Conservation (phyloP, 192 early-diverging fungal species). For the Rhizophagus sp. region DNA sequence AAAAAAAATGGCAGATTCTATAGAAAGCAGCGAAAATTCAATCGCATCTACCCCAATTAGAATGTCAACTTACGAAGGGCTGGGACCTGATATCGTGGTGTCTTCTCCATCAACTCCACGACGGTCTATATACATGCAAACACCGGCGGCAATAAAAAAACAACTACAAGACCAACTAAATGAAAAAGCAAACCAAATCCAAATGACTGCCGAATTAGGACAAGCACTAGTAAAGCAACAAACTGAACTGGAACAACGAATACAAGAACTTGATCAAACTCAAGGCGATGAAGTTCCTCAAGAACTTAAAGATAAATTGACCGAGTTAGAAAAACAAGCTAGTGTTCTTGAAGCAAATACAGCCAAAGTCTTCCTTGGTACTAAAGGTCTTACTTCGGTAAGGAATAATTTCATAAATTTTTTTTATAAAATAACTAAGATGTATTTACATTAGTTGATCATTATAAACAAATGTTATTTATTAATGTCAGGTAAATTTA, state of each 20-base stretch:
- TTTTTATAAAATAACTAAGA: not conserved
- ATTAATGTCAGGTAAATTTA: not conserved
- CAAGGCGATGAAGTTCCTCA: slow-evolving; percentile 22
- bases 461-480: not conserved
- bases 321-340: slow-evolving; percentile 13
- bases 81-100: not conserved
- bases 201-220: slow-evolving; percentile 22
- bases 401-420: not conserved
- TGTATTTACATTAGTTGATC: not conserved
- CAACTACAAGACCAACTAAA: slow-evolving; percentile 27
- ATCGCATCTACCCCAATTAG: not conserved
- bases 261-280: slow-evolving; percentile 18
- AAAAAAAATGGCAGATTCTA: not conserved
- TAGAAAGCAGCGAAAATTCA: not conserved
- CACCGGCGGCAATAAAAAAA: slow-evolving; percentile 13
- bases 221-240: slow-evolving; percentile 11
- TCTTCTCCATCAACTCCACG: slow-evolving; percentile 14
- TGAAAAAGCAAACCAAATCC: slow-evolving; percentile 2
- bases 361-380: not conserved
- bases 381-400: not conserved
- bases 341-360: not conserved
- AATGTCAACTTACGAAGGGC: not conserved
- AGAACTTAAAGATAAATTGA: slow-evolving; percentile 22
- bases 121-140: slow-evolving; percentile 11
- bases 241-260: slow-evolving; percentile 7